A percentile compares a stretch with the other conserved stretches of the same genome.
phyloP scores from a whole-genome alignment of 1,284 basidiomycete species.

The Cryptococcus sp. region DNA sequence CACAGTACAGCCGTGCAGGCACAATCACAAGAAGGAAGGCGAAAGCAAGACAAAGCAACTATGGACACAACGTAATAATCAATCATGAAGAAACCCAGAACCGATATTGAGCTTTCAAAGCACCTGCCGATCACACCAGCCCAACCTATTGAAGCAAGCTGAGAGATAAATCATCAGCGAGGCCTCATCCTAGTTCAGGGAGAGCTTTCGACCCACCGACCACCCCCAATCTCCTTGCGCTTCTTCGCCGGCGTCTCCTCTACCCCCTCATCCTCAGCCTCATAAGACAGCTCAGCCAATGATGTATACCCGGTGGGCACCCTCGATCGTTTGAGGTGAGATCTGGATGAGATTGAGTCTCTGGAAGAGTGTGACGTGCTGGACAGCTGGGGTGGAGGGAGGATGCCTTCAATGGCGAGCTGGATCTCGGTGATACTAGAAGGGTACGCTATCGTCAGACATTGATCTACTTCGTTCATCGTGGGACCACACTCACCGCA shows the following conservation, averaged over 20 bases:
- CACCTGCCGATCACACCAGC: too few species aligned
- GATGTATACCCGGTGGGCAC: constrained; percentile 3
- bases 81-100: too few species aligned
- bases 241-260: constrained; percentile 5
- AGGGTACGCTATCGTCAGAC: background rate
- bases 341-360: background rate
- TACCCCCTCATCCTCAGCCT: background rate
- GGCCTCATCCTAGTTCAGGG: too few species aligned
- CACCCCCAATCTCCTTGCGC: background rate
- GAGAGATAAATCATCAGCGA: too few species aligned
- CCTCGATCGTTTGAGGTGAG: constrained; percentile 9
- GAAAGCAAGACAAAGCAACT: too few species aligned
- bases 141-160: too few species aligned
- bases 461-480: background rate
- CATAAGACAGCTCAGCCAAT: constrained; percentile 10
- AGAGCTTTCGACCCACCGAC: background rate
- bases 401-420: constrained; percentile 22
- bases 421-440: constrained; percentile 26
- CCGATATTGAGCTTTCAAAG: too few species aligned
- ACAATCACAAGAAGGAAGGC: too few species aligned
- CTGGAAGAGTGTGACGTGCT: background rate
- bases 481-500: constrained; percentile 10
- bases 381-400: constrained; percentile 9
- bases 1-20: too few species aligned
- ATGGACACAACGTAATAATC: too few species aligned